Base-by-base conservation (phyloP, 2,329 filamentous ascomycete species). In the Pseudogymnoascus sp. region DNA sequence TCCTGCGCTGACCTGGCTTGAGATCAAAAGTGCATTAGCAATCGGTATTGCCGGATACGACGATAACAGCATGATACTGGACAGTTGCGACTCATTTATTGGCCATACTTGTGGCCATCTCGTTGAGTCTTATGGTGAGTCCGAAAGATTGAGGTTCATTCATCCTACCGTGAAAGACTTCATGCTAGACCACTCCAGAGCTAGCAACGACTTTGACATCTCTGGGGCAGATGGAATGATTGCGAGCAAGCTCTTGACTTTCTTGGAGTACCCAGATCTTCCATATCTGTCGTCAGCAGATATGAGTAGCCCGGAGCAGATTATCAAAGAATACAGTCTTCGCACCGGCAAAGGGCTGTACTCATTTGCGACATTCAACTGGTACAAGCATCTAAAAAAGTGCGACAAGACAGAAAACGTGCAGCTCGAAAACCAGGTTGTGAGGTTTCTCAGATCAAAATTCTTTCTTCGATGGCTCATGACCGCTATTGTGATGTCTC, bases 381-480 rank as follows among this genome's bases (percentile, higher is more conserved):
- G 62, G 62, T 63, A 60, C 23, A 63, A 60, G 35, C 31, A 63
- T 26, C 47, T 63, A 19, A 63, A 60, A 19, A n/a, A 23, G 15
- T 63, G 62, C 33, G 31, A 59, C 19, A 26, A 40, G 19, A 19
- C 47, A 38, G n/a, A 23, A n/a, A 40, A 59, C 4, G 4, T 23
- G 10, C 19, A 26, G 44, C 47, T 59, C 9, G 47, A 60, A 33
- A 35, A 59, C 13, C 19, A 50, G 42, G 42, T 63, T n/a, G 21
- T 63, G 26, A 28, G 11, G 21, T 63, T 63, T 21, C 47, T 63
- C 10, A 36, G 31, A 8, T 60, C 44, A n/a, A 19, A 33, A 19
- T 23, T 23, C 26, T 60, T 57, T 23, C 28, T 60, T 19, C n/a
- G 47, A n/a, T 63, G 62, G 62, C 44, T 63, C 9, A 57, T 50